These are phyloP conservation scores for Penicillium cataractarum DNA, from an alignment of 495 filamentous ascomycete species.

Conservation along the genomic window DNA sequence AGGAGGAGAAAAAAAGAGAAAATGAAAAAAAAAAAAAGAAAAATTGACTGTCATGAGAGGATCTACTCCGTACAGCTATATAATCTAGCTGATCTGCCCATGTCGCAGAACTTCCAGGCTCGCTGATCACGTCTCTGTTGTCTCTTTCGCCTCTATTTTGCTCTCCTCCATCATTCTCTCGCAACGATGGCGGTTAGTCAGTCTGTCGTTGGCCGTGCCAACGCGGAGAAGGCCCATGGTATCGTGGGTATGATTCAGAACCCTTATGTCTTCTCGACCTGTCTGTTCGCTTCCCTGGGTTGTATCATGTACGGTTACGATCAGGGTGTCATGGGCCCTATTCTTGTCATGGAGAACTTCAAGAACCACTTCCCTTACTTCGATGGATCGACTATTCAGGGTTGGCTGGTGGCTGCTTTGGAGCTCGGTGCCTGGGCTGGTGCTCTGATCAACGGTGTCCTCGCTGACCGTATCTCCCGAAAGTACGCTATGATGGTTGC, in stretches of 20 bases:
- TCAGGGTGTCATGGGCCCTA: conserved; percentile 78
- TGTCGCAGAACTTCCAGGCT: background rate
- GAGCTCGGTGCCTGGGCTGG: conserved; percentile 84
- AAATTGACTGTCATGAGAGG: background rate
- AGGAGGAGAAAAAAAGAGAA: background rate
- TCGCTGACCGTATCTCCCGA: conserved; percentile 74
- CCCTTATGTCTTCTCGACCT: conserved; percentile 43
- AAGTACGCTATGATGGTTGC: conserved; percentile 78
- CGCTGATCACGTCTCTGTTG: conserved; percentile 8
- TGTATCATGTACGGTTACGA: conserved; percentile 67
- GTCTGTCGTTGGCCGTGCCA: conserved; percentile 40
- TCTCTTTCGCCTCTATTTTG: background rate
- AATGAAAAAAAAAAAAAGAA: background rate
- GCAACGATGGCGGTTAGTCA: conserved; percentile 32
- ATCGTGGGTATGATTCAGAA: conserved; percentile 41
- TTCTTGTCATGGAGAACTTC: conserved; percentile 38
- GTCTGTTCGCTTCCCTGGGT: conserved; percentile 73
- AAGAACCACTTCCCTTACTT: conserved; percentile 44
- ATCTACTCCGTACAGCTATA: conserved; percentile 12
- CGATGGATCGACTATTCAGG: conserved; percentile 69
- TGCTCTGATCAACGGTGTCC: conserved; percentile 71
- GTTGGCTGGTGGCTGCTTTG: conserved; percentile 77
- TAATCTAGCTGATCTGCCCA: conserved; percentile 12
- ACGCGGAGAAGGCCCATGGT: conserved; percentile 40
- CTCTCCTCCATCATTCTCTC: background rate